These are phyloP conservation scores for Citrus maxima DNA, from an alignment of 345 rosid genomes.

Conservation along the genomic window DNA sequence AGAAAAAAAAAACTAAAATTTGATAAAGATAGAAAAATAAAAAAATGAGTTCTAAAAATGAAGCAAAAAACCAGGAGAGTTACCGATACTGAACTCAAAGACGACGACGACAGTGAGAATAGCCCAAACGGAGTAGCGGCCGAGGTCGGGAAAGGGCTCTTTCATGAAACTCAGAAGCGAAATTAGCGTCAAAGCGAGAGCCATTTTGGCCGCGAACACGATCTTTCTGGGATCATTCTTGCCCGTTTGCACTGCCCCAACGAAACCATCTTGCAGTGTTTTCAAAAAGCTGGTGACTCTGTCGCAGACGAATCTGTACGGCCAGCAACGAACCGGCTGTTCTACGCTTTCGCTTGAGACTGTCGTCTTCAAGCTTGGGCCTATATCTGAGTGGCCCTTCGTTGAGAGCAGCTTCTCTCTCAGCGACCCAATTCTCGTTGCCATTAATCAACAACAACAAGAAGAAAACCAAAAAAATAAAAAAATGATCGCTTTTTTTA, in stretches of 20 bases:
- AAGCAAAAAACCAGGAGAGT: neutral
- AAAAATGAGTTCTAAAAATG: neutral
- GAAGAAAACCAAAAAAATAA: neutral
- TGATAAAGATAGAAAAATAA: neutral
- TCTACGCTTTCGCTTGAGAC: slow-evolving; percentile 20
- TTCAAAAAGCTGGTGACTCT: slow-evolving; percentile 24
- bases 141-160: slow-evolving; percentile 53
- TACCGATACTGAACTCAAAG: slow-evolving; percentile 94
- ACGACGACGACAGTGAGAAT: slow-evolving; percentile 89
- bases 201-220: slow-evolving; percentile 85
- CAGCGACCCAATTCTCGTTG: slow-evolving; percentile 46
- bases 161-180: slow-evolving; percentile 68
- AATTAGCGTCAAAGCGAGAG: slow-evolving; percentile 65
- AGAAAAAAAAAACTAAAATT: neutral
- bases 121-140: slow-evolving; percentile 84
- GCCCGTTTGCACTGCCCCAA: slow-evolving; percentile 65
- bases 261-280: slow-evolving; percentile 35
- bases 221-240: slow-evolving; percentile 82
- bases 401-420: slow-evolving; percentile 48
- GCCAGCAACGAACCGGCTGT: slow-evolving; percentile 22
- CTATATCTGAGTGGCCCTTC: slow-evolving; percentile 43
- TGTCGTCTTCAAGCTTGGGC: slow-evolving; percentile 32
- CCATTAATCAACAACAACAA: neutral
- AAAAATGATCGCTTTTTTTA: neutral
- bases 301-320: slow-evolving; percentile 27